These are phyloP conservation scores for Chlamydomonas sphaeroides DNA, from an alignment of 139 green algal species.

Conservation along the genomic window DNA sequence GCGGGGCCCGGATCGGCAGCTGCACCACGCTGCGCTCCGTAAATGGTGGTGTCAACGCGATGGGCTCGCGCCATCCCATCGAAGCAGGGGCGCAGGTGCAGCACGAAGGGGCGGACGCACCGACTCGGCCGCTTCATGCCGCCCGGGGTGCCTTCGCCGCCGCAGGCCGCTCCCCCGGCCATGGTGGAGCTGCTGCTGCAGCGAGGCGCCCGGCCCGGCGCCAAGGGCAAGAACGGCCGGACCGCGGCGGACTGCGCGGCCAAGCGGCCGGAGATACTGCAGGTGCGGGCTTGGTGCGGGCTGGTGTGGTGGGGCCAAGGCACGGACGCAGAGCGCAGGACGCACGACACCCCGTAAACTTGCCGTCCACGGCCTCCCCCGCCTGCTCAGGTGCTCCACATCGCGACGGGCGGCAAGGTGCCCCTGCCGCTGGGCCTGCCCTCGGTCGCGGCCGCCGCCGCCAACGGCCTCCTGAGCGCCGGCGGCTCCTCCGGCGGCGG, in stretches of 20 bases:
- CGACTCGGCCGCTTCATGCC: too few species aligned
- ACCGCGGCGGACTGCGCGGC: conserved; percentile 52
- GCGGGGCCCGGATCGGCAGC: too few species aligned
- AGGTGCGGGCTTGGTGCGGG: not conserved
- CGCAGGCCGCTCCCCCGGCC: conserved; percentile 8
- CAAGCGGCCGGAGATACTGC: conserved; percentile 44
- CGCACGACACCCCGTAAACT: too few species aligned
- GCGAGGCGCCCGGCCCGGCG: conserved; percentile 36
- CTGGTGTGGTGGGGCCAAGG: too few species aligned
- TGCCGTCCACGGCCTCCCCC: too few species aligned
- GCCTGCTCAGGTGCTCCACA: conserved; percentile 4
- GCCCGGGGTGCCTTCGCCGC: too few species aligned
- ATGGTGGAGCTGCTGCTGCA: conserved; percentile 47
- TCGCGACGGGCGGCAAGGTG: conserved; percentile 38
- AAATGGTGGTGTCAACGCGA: too few species aligned
- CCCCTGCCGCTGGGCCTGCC: not conserved
- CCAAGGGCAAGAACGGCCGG: conserved; percentile 46
- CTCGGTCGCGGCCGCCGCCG: not conserved
- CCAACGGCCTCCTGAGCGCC: not conserved
- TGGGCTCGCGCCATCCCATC: too few species aligned
- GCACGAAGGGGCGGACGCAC: too few species aligned
- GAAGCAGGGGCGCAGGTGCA: too few species aligned
- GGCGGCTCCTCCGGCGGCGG: not conserved
- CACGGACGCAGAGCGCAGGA: too few species aligned
- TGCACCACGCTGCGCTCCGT: too few species aligned